A percentile compares a stretch with the other conserved stretches of the same genome.
Evolutionary conservation across 2,329 filamentous ascomycete genomes (phyloP).

Genomic region (Colletotrichum sublineola): DNA sequence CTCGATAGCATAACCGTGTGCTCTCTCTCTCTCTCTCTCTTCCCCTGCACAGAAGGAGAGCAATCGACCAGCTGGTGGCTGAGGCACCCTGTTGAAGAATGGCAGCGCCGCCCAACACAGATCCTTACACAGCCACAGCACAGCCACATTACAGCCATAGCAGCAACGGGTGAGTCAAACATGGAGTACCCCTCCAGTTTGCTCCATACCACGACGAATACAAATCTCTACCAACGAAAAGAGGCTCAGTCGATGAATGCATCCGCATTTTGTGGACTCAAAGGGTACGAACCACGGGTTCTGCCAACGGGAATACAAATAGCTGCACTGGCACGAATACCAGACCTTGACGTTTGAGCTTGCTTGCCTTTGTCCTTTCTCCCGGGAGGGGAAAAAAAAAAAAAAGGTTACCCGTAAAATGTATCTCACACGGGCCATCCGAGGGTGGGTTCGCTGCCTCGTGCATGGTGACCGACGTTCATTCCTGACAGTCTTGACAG

Average conservation of each 20-base stretch:
- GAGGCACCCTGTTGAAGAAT: not conserved
- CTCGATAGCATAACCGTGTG: not conserved
- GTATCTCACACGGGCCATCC: not conserved
- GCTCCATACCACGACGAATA: not conserved
- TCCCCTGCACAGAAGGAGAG: not conserved
- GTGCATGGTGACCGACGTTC: slow-evolving; percentile 34
- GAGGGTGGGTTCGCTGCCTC: slow-evolving; percentile 10
- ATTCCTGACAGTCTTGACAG: not conserved
- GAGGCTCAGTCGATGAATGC: slow-evolving; percentile 25
- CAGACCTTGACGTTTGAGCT: not conserved
- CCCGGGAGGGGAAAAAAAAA: too few species aligned
- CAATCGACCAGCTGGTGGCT: slow-evolving; percentile 4
- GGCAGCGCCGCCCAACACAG: too few species aligned
- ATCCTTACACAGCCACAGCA: too few species aligned
- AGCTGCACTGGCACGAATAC: not conserved
- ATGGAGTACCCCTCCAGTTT: not conserved
- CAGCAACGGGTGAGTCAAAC: slow-evolving; percentile 12
- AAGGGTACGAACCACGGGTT: not conserved
- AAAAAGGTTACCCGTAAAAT: not conserved
- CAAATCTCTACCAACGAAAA: not conserved
- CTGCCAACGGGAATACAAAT: not conserved
- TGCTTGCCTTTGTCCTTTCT: not conserved
- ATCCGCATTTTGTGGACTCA: slow-evolving; percentile 3
- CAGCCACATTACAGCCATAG: not conserved
- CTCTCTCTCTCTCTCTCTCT: not conserved